A percentile compares a stretch with the other conserved stretches of the same genome.
phyloP scores from a whole-genome alignment of 2,329 filamentous ascomycete species.

The Fusarium stilboides region DNA sequence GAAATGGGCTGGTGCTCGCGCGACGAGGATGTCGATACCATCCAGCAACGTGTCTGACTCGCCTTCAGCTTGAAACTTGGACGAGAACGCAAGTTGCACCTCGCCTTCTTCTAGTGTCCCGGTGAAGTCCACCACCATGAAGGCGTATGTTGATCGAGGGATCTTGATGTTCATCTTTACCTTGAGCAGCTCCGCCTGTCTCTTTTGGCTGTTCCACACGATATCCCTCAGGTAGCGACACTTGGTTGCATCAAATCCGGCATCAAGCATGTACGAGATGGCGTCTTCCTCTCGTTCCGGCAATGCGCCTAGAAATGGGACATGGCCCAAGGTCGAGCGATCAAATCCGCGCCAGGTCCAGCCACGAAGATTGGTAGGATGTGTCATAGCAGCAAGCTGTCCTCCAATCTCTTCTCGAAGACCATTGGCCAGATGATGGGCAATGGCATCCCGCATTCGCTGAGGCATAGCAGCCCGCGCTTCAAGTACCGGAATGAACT shows the following conservation, averaged over 20 bases:
- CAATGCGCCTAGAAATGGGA: conserved; percentile 65
- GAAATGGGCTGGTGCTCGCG: conserved; percentile 78
- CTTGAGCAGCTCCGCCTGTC: conserved; percentile 68
- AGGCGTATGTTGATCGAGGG: conserved; percentile 72
- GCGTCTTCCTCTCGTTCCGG: conserved; percentile 66
- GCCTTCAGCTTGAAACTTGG: conserved; percentile 70
- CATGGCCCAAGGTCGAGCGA: conserved; percentile 57
- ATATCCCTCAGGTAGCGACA: conserved; percentile 65
- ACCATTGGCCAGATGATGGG: conserved; percentile 63
- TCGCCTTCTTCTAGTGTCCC: conserved; percentile 74
- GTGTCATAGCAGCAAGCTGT: conserved; percentile 65
- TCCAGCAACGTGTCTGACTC: conserved; percentile 69
- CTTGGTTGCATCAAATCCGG: conserved; percentile 70
- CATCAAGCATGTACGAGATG: conserved; percentile 69
- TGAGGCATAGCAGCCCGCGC: conserved; percentile 66
- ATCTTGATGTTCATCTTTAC: conserved; percentile 73
- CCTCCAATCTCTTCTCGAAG: conserved; percentile 67
- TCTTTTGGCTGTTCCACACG: conserved; percentile 63
- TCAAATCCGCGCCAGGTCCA: conserved; percentile 67
- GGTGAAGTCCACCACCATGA: conserved; percentile 79
- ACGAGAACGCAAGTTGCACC: conserved; percentile 78
- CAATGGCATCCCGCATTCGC: conserved; percentile 65
- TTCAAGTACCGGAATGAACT: conserved; percentile 78
- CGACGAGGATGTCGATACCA: conserved; percentile 74
- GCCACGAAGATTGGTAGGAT: conserved; percentile 65